Base-by-base conservation (phyloP, 2,329 filamentous ascomycete genomes). In the Myriangium duriaei region DNA sequence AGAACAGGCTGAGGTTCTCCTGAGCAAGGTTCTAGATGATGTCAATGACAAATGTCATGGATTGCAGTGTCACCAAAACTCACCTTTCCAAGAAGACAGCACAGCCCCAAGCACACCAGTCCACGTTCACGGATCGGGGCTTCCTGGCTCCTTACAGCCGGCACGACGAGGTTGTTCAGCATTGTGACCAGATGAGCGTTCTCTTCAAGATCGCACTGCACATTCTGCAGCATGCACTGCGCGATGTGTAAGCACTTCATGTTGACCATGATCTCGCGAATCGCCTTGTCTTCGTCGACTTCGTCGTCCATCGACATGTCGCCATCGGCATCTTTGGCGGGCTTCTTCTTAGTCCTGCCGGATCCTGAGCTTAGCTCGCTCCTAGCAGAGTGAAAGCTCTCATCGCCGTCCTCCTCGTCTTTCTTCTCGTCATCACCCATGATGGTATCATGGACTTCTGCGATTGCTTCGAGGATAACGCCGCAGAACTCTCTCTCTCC, bases 241-340 rank as follows among this genome's bases (percentile, higher is more conserved):
- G 92, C 87, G 48, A 98, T 95, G 55, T 95, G 83, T 44, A 98
- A 70, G 58, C 91, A 96, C 63, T 96, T 96, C 75, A 95, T 87
- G 65, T 96, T 96, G 57, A 96, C 81, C 66, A 95, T 78, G 54
- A 95, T 91, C 61, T 95, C 86, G 47, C 76, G 79, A 47, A 95
- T 76, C 1, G 82, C 84, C 62, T 87, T 92, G 32, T 68, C 68
- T 47, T 75, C 71, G 37, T 74, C 70, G 34, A 64, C 70, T 50
- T 76, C 71, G 7, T 74, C 73, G 45, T 79, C 74, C 14, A 43
- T 45, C 12, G 19, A 28, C 36, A 39, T 39, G 18, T 32, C 29
- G 29, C 49, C 46, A 40, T 67, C 71, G 40, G 80, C 76, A 35
- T 64, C 72, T 32, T 58, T 42, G 1, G 58, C 67, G 51, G 49